Percentiles rank a stretch among this genome's conserved stretches.
Evolutionary conservation across 2,329 filamentous ascomycete species (phyloP).

Genomic region (Plectosphaerella sp.): DNA sequence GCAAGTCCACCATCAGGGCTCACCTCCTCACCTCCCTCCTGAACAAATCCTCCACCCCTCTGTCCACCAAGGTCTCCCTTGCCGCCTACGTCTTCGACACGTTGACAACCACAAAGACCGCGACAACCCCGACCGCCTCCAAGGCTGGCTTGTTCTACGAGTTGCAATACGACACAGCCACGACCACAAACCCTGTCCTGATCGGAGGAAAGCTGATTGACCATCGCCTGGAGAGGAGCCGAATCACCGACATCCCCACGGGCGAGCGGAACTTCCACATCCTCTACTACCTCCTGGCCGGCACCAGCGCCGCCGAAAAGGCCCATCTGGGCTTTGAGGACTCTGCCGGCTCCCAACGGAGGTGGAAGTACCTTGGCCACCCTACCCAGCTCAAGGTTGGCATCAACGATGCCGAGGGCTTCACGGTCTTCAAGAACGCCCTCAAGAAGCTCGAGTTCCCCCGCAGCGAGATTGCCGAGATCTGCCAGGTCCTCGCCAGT

Average conservation of each 20-base stretch:
- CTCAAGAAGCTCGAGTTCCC: constrained; percentile 92
- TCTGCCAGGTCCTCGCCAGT: constrained; percentile 88
- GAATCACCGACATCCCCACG: constrained; percentile 87
- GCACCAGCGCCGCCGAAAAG: constrained; percentile 88
- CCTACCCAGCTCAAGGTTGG: constrained; percentile 96
- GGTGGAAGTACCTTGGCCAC: constrained; percentile 95
- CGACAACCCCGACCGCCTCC: constrained; percentile 90
- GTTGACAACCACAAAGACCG: constrained; percentile 93
- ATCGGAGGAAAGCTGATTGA: constrained; percentile 94
- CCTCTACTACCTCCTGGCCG: constrained; percentile 90
- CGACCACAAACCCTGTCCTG: constrained; percentile 77
- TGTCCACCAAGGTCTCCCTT: constrained; percentile 89
- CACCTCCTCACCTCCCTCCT: constrained; percentile 84
- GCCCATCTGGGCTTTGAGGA: constrained; percentile 67
- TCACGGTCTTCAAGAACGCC: constrained; percentile 96
- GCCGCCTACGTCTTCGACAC: constrained; percentile 95
- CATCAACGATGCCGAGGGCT: constrained; percentile 92
- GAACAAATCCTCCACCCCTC: constrained; percentile 83
- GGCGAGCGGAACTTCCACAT: constrained; percentile 96
- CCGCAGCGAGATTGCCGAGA: constrained; percentile 88
- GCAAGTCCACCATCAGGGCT: constrained; percentile 90
- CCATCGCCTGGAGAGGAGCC: constrained; percentile 85
- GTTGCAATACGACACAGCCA: constrained; percentile 90
- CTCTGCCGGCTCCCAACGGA: constrained; percentile 55
- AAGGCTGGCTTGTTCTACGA: constrained; percentile 96